Evolutionary conservation across 352 stramenopile species (phyloP), one percentile per base, ranked within the genome.

Genomic region (Phytophthora litchii): DNA sequence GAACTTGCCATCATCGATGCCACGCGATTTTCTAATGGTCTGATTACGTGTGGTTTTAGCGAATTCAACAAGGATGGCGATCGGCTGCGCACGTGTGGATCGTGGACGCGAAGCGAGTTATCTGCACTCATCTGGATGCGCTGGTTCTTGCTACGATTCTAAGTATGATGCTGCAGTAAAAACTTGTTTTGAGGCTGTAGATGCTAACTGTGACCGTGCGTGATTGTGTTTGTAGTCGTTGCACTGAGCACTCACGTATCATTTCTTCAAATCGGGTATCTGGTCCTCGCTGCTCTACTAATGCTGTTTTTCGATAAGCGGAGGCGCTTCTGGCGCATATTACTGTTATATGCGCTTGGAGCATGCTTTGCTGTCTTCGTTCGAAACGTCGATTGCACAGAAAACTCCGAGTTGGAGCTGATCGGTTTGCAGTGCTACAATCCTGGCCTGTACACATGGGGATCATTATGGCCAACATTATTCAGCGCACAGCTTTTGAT

Each of bases 301-400:
- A 92, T 93, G 61, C 53, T 95, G 9, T 94, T 93, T 72, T 91
- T 92, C 42, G 78, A 92, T 36, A 77, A 91, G 43, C 76, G 84
- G 7, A 70, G 84, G 6, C 76, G 77, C 0, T 84, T 95, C 10
- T 95, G 86, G 86, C 73, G 86, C n/a, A 59, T 91, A 3, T 53
- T 95, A 19, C 64, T 95, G 8, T 55, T 78, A 9, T 95, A 95
- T 52, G 69, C 86, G 4, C 67, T 95, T 25, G 67, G 51, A 1
- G 78, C 84, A 1, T 94, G 84, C 49, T 84, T 95, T 37, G 78
- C 84, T 5, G 71, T 86, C 1, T 95, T 94, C 57, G 40, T 89
- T 38, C 81, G 82, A 12, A 95, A 95, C 36, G 60, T 95, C 4
- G 75, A 89, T 12, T 95, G 86, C 38, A 77, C 59, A 1, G n/a